Conservation (phyloP, 805 yeast species). For the Cyberlindnera sargentensis region DNA sequence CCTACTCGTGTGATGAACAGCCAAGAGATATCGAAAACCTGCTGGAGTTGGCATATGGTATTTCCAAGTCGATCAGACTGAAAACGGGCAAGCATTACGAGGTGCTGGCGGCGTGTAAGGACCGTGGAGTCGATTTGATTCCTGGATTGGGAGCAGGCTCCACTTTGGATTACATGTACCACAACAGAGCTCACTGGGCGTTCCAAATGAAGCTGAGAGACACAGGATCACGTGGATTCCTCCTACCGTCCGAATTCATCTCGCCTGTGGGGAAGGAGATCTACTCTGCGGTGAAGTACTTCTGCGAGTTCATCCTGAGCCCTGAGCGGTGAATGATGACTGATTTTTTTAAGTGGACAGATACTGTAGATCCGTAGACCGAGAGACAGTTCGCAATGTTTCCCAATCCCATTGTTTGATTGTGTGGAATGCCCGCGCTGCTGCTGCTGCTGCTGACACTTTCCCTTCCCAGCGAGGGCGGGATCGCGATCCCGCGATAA, state of each 20-base stretch:
- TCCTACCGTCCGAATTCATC: conserved; percentile 64
- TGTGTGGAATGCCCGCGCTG: too few relatives aligned
- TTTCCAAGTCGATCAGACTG: conserved; percentile 64
- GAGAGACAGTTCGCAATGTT: too few relatives aligned
- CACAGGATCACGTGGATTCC: conserved; percentile 75
- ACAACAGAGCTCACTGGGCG: conserved; percentile 76
- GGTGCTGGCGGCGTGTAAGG: conserved; percentile 74
- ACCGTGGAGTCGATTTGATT: conserved; percentile 62
- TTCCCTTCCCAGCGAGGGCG: too few relatives aligned
- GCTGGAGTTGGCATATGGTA: conserved; percentile 74
- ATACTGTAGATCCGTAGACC: too few relatives aligned
- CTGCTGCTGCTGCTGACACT: too few relatives aligned
- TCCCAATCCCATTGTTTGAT: neutral
- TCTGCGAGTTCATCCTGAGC: conserved; percentile 42
- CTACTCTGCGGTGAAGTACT: conserved; percentile 59
- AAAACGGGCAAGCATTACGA: conserved; percentile 57
- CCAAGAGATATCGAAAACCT: conserved; percentile 81
- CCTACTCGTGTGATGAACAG: conserved; percentile 62
- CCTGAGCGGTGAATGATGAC: conserved; percentile 27
- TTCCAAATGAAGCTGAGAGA: conserved; percentile 78
- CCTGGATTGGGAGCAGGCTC: conserved; percentile 79
- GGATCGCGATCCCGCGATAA: too few relatives aligned
- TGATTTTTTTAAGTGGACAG: too few relatives aligned
- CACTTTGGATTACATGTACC: conserved; percentile 78
- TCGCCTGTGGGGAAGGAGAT: conserved; percentile 73